These are phyloP conservation scores for Bacterosira constricta DNA, from an alignment of 108 stramenopile species.

Conservation along the genomic window DNA sequence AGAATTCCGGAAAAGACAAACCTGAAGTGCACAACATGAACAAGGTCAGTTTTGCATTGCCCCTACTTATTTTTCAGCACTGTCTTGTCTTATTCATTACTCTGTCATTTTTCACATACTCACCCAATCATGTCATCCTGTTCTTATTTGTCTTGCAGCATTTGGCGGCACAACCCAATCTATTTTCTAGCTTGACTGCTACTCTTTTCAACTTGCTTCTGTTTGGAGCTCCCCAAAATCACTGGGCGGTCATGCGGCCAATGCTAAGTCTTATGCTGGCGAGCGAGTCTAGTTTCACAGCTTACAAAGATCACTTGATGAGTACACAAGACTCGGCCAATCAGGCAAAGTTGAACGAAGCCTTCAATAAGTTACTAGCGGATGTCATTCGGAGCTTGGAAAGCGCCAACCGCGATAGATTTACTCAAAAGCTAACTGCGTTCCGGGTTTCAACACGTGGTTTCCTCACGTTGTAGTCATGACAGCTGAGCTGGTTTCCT, in stretches of 20 bases:
- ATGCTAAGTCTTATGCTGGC: conserved; percentile 98
- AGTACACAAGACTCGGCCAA: conserved; percentile 91
- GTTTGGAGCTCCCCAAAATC: conserved; percentile 94
- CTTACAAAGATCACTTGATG: conserved; percentile 92
- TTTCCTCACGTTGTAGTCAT: conserved; percentile 91
- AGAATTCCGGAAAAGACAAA: conserved; percentile 89
- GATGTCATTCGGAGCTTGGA: conserved; percentile 94
- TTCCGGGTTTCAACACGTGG: conserved; percentile 93
- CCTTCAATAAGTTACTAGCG: conserved; percentile 87
- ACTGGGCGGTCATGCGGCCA: conserved; percentile 98
- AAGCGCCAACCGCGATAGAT: conserved; percentile 94
- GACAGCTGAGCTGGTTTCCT: too few relatives aligned
- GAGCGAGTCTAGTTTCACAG: conserved; percentile 87
- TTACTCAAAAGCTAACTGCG: conserved; percentile 94
- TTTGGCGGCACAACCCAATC: conserved; percentile 84
- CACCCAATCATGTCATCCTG: neutral
- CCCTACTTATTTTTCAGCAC: too few relatives aligned
- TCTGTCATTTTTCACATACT: neutral
- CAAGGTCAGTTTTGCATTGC: conserved; percentile 56
- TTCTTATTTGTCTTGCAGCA: conserved; percentile 53
- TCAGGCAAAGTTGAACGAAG: conserved; percentile 86
- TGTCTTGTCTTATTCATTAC: neutral
- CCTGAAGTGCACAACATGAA: conserved; percentile 82
- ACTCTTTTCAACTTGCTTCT: conserved; percentile 96
- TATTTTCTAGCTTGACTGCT: conserved; percentile 88